Conservation (phyloP, 208 protist species). For the Novymonas esmeraldas region DNA sequence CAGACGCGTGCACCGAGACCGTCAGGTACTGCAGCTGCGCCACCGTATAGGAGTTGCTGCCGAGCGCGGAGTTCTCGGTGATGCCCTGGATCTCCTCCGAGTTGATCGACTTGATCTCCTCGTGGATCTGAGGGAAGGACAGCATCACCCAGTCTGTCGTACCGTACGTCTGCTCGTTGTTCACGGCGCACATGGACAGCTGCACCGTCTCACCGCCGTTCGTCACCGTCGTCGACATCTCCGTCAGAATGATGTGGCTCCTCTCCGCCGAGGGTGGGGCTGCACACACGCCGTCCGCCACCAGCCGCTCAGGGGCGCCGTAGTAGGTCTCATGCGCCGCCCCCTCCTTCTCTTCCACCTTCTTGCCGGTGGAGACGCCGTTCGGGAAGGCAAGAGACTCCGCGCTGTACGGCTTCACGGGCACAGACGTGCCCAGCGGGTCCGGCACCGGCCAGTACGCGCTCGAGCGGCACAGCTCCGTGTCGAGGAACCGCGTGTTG, state of each 20-base stretch:
- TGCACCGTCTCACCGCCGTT: conserved; percentile 14
- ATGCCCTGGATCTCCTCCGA: conserved; percentile 25
- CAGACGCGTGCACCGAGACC: conserved; percentile 48
- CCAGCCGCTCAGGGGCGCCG: conserved; percentile 36
- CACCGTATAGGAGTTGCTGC: conserved; percentile 33
- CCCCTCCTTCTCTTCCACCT: conserved; percentile 14
- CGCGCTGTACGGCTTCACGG: conserved; percentile 53
- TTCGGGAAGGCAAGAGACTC: conserved; percentile 23
- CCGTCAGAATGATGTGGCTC: conserved; percentile 13
- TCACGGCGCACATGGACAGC: conserved; percentile 56
- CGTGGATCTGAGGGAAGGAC: conserved; percentile 48
- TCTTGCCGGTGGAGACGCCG: conserved; percentile 3
- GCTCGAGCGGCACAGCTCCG: conserved; percentile 60
- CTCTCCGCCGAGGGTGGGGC: neutral
- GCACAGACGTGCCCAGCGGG: conserved; percentile 70
- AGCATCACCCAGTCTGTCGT: conserved; percentile 86
- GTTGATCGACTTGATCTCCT: conserved; percentile 34
- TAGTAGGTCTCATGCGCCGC: conserved; percentile 20
- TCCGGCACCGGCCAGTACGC: conserved; percentile 85
- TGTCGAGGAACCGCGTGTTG: conserved; percentile 51
- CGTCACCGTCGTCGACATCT: conserved; percentile 19
- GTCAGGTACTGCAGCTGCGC: conserved; percentile 76
- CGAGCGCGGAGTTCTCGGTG: conserved; percentile 29
- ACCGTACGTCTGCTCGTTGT: conserved; percentile 64
- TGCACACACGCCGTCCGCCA: conserved; percentile 7